These are phyloP conservation scores for Maudiozyma bulderi DNA, from an alignment of 805 yeast species.

Conservation along the genomic window DNA sequence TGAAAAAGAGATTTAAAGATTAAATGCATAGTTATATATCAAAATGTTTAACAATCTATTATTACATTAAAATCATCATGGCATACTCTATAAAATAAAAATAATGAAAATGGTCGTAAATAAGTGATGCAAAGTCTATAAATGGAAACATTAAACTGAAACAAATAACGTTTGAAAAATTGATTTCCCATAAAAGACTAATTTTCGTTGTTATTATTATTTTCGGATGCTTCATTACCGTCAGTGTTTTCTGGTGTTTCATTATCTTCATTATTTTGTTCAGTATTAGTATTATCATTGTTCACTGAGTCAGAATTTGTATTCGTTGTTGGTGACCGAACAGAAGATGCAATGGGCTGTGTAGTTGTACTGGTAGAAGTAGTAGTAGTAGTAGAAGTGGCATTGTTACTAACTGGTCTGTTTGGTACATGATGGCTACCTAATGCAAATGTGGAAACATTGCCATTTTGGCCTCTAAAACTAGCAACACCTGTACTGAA, in stretches of 20 bases:
- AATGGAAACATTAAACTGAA: no score
- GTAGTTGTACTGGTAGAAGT: neutral
- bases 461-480: constrained; percentile 22
- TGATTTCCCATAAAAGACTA: no score
- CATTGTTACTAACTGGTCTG: neutral
- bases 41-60: neutral
- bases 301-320: neutral
- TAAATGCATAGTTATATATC: neutral
- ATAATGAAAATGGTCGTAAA: no score
- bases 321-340: neutral
- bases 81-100: no score
- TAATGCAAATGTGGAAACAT: constrained; percentile 18
- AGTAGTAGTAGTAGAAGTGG: neutral
- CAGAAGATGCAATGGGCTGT: neutral
- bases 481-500: constrained; percentile 29
- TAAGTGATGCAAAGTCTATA: no score
- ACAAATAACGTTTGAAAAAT: no score
- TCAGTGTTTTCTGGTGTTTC: neutral
- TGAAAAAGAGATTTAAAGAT: neutral
- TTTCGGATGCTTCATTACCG: neutral
- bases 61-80: no score
- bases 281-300: neutral
- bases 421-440: constrained; percentile 1
- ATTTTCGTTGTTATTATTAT: no score
- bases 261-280: neutral